Percentiles rank a stretch among this genome's conserved stretches.
These are phyloP conservation scores for Populus ilicifolia DNA, from an alignment of 345 rosid genomes.

Conservation along the genomic window DNA sequence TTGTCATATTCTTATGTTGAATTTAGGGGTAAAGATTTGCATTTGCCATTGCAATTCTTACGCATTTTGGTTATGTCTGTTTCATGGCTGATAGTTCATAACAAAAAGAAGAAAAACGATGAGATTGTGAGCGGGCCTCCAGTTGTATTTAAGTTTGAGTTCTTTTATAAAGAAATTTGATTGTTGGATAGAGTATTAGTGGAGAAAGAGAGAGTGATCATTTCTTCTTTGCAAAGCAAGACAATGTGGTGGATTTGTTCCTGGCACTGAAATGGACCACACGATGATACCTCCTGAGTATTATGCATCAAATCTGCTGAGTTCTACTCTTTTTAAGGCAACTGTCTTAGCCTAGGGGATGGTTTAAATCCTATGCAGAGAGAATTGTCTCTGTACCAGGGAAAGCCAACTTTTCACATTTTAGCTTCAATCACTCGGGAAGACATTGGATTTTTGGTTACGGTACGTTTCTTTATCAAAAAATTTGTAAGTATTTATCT, in stretches of 20 bases:
- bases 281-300: no score
- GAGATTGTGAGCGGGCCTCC: not conserved
- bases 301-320: no score
- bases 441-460: not conserved
- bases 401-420: not conserved
- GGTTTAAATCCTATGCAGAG: not conserved
- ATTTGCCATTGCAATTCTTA: not conserved
- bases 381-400: not conserved
- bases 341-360: not conserved
- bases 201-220: not conserved
- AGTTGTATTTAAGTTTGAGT: not conserved
- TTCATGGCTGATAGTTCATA: not conserved
- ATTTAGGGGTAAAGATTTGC: not conserved
- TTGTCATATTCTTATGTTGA: not conserved
- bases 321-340: not conserved
- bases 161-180: not conserved
- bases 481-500: not conserved
- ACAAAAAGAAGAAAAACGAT: not conserved
- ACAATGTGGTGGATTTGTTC: not conserved
- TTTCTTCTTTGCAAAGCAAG: no score
- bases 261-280: not conserved
- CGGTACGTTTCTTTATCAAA: not conserved
- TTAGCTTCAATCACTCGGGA: not conserved
- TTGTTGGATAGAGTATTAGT: not conserved
- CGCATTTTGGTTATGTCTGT: not conserved